Evolutionary conservation across 768 basidiomycete species (phyloP).

Genomic region (Leccinum boreale): DNA sequence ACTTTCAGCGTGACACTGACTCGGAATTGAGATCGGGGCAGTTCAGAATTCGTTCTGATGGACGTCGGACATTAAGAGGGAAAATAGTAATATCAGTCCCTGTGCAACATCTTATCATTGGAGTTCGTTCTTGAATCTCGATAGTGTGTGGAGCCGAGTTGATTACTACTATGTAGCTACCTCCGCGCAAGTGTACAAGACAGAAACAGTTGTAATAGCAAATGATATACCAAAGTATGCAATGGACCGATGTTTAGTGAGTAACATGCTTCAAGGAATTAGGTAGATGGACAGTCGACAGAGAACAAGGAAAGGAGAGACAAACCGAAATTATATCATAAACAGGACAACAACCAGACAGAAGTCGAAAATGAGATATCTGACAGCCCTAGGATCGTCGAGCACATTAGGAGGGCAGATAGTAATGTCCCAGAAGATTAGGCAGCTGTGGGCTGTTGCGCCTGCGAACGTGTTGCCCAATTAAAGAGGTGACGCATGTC

Average conservation of each 20-base stretch:
- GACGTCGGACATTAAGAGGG: background rate
- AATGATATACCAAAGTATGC: constrained; percentile 27
- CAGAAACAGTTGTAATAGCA: constrained; percentile 28
- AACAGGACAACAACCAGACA: constrained; percentile 22
- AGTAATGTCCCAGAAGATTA: constrained; percentile 24
- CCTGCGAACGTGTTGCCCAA: constrained; percentile 66
- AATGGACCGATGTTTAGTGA: constrained; percentile 25
- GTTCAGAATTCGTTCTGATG: background rate
- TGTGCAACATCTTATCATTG: background rate
- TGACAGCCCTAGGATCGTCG: constrained; percentile 6
- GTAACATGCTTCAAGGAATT: constrained; percentile 22
- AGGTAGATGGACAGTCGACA: constrained; percentile 20
- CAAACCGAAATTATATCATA: constrained; percentile 29
- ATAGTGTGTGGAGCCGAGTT: background rate
- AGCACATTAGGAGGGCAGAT: constrained; percentile 8
- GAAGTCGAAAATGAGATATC: constrained; percentile 15
- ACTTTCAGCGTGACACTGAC: too few species aligned
- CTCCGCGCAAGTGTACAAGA: constrained; percentile 28
- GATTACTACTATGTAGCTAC: constrained; percentile 18
- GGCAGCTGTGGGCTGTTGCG: constrained; percentile 36
- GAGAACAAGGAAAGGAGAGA: constrained; percentile 9
- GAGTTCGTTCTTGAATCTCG: too few species aligned
- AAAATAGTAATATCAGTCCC: background rate
- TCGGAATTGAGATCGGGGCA: background rate
- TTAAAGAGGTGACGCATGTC: constrained; percentile 79